Percentiles rank a stretch among this genome's conserved stretches.
Evolutionary conservation across 805 yeast genomes (phyloP).

Genomic region (Candida berthetii): DNA sequence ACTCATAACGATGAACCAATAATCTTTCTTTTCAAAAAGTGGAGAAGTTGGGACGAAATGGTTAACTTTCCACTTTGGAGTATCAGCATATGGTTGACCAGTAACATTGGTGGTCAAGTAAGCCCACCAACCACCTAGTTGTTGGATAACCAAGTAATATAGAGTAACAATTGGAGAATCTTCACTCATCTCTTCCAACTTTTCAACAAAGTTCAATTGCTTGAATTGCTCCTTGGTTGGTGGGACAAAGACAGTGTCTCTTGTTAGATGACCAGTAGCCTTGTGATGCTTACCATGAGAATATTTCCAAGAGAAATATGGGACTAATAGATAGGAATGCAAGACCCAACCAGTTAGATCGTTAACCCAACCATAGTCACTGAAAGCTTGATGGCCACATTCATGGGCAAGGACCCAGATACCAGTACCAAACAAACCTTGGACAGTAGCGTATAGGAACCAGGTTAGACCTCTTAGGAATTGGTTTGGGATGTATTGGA

Average conservation of each 20-base stretch:
- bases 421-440: constrained; percentile 72
- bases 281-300: constrained; percentile 86
- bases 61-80: constrained; percentile 41
- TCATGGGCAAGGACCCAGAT: constrained; percentile 86
- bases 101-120: constrained; percentile 67
- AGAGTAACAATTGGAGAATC: constrained; percentile 73
- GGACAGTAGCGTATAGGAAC: constrained; percentile 44
- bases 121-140: constrained; percentile 70
- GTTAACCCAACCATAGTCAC: constrained; percentile 65
- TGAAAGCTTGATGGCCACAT: constrained; percentile 87
- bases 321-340: constrained; percentile 75
- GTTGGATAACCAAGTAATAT: constrained; percentile 52
- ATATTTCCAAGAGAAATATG: constrained; percentile 84
- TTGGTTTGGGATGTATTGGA: constrained; percentile 41
- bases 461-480: constrained; percentile 49
- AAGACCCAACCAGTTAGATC: constrained; percentile 80
- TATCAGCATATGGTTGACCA: constrained; percentile 58
- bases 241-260: constrained; percentile 87
- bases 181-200: constrained; percentile 51
- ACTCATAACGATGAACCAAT: constrained; percentile 62
- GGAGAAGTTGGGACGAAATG: constrained; percentile 76
- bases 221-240: constrained; percentile 53
- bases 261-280: constrained; percentile 76
- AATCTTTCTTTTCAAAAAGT: constrained; percentile 67
- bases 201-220: constrained; percentile 28